Evolutionary conservation across 306 rosid species (phyloP).

Genomic region (Pyrus pyrifolia): DNA sequence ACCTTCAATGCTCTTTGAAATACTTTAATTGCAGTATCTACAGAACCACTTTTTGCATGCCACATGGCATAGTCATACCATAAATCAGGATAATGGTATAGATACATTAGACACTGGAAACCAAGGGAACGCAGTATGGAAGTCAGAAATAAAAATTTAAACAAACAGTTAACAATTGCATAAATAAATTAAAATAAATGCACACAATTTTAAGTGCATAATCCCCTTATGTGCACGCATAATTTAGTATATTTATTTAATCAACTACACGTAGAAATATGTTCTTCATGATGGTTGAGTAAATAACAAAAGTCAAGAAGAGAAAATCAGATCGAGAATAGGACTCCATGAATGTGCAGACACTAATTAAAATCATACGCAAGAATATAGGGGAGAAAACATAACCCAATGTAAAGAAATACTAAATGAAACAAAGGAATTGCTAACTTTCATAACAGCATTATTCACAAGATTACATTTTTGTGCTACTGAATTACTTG

Average conservation of each 20-base stretch:
- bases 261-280: not conserved
- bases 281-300: not conserved
- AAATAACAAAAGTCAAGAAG: not conserved
- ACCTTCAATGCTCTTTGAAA: slow-evolving; percentile 94
- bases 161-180: not conserved
- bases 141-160: not conserved
- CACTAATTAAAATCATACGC: not conserved
- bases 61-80: slow-evolving; percentile 96
- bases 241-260: not conserved
- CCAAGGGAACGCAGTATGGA: slow-evolving; percentile 29
- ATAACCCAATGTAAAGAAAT: not conserved
- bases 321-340: not conserved
- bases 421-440: not conserved
- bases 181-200: slow-evolving; percentile 1
- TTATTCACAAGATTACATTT: not conserved
- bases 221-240: not conserved
- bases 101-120: slow-evolving; percentile 88
- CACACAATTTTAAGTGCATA: not conserved
- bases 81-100: slow-evolving; percentile 92
- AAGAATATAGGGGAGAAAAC: not conserved
- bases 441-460: too few relatives aligned
- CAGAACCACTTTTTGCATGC: slow-evolving; percentile 88
- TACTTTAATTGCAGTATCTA: slow-evolving; percentile 92
- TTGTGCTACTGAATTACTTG: not conserved
- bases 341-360: not conserved